These are phyloP conservation scores for Aspergillus ostianus DNA, from an alignment of 495 filamentous ascomycete genomes.

Conservation along the genomic window DNA sequence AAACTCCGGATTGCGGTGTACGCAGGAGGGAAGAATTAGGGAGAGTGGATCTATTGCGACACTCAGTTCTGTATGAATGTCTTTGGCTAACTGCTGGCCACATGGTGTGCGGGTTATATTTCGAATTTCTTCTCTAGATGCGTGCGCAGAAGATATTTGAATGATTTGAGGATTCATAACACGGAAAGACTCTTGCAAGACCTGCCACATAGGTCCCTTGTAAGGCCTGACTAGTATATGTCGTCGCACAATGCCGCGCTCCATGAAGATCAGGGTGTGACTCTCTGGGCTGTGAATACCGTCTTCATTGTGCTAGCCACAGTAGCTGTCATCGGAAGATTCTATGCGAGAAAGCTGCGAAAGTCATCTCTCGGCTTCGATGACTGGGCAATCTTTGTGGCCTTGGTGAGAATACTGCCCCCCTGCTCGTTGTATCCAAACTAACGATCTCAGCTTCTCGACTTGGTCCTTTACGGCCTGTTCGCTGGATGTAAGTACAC, in stretches of 20 bases:
- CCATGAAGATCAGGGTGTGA: not conserved
- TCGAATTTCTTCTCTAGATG: no score
- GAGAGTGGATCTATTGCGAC: no score
- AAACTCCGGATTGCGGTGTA: not conserved
- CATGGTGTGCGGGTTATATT: no score
- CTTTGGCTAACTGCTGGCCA: not conserved
- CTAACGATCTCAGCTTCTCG: not conserved
- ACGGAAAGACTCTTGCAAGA: no score
- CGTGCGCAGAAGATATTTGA: no score
- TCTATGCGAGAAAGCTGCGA: slow-evolving; percentile 1
- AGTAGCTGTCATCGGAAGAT: not conserved
- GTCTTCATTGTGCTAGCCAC: slow-evolving; percentile 1
- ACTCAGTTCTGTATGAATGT: no score
- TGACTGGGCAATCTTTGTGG: slow-evolving; percentile 1
- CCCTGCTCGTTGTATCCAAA: not conserved
- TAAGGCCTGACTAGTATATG: not conserved
- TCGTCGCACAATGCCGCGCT: not conserved
- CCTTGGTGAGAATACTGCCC: not conserved
- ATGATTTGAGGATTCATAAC: no score
- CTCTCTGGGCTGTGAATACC: slow-evolving; percentile 1
- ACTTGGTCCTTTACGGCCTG: not conserved
- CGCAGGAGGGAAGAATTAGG: not conserved
- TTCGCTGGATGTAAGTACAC: slow-evolving; percentile 3
- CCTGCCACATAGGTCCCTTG: not conserved
- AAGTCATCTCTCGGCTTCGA: not conserved